phyloP scores from a whole-genome alignment of 176 grass and related monocot species.

The Juncus inflexus region DNA sequence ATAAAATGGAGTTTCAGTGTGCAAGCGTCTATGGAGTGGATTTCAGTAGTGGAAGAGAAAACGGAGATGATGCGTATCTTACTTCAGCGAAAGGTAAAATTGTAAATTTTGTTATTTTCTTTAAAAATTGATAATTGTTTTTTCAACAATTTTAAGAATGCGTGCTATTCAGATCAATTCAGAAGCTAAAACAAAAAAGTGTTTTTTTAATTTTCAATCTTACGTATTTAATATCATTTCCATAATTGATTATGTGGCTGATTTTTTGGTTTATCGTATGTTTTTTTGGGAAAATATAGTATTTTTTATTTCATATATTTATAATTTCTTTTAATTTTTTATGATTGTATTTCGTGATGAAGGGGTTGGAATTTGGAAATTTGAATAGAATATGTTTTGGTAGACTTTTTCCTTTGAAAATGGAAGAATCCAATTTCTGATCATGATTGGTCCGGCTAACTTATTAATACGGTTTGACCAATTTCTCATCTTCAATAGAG shows the following conservation, averaged over 20 bases:
- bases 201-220: too few species aligned
- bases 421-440: background rate
- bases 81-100: slow-evolving; percentile 19
- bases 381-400: background rate
- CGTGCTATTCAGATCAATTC: too few species aligned
- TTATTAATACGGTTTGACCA: slow-evolving; percentile 10
- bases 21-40: slow-evolving; percentile 64
- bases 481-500: background rate
- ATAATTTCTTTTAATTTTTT: background rate
- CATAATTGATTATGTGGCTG: too few species aligned
- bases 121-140: too few species aligned
- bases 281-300: background rate
- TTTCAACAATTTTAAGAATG: too few species aligned
- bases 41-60: slow-evolving; percentile 33
- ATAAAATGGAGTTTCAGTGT: slow-evolving; percentile 87
- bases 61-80: background rate
- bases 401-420: slow-evolving; percentile 12
- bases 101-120: background rate
- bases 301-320: background rate
- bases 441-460: background rate
- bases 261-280: too few species aligned
- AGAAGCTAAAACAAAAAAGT: too few species aligned
- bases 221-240: too few species aligned
- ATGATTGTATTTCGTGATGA: background rate
- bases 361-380: slow-evolving; percentile 2